phyloP scores from a whole-genome alignment of 1,284 basidiomycete species.

The Psilocybe mexicana region DNA sequence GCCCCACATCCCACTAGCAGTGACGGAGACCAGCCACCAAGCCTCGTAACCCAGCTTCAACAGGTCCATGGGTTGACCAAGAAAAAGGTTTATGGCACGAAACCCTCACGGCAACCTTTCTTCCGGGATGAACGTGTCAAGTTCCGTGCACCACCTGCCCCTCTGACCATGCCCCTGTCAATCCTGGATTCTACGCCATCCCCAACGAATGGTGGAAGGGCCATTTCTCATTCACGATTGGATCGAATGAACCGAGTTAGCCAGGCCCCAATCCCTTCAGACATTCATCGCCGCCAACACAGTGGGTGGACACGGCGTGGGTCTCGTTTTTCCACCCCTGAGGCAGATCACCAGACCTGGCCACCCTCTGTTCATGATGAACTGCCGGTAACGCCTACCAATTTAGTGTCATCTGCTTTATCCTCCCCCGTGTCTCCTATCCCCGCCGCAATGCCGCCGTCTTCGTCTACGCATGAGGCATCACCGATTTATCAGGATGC shows the following conservation, averaged over 20 bases:
- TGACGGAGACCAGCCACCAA: constrained; percentile 33
- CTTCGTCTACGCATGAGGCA: constrained; percentile 8
- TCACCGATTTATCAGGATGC: constrained; percentile 9
- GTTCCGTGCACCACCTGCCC: constrained; percentile 26
- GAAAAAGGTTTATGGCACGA: constrained; percentile 60
- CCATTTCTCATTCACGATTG: constrained; percentile 31
- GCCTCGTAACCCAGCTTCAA: constrained; percentile 55
- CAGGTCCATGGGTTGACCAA: constrained; percentile 61
- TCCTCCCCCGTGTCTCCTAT: constrained; percentile 30
- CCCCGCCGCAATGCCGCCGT: constrained; percentile 17
- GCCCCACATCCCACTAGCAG: constrained; percentile 8
- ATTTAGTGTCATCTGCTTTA: constrained; percentile 24
- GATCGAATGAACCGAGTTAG: constrained; percentile 34
- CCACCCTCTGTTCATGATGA: constrained; percentile 21
- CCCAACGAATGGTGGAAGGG: constrained; percentile 31
- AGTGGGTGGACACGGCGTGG: constrained; percentile 29
- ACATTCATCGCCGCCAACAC: constrained; percentile 30
- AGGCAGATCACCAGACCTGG: constrained; percentile 18
- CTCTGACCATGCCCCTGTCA: constrained; percentile 26
- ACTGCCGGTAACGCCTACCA: constrained; percentile 32
- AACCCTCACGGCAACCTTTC: constrained; percentile 50
- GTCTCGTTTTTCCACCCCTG: constrained; percentile 33
- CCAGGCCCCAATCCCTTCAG: constrained; percentile 35
- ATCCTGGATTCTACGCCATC: constrained; percentile 21
- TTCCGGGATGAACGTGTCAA: constrained; percentile 46